Evolutionary conservation across 805 yeast species (phyloP).

Genomic region (Lipomyces sp.): DNA sequence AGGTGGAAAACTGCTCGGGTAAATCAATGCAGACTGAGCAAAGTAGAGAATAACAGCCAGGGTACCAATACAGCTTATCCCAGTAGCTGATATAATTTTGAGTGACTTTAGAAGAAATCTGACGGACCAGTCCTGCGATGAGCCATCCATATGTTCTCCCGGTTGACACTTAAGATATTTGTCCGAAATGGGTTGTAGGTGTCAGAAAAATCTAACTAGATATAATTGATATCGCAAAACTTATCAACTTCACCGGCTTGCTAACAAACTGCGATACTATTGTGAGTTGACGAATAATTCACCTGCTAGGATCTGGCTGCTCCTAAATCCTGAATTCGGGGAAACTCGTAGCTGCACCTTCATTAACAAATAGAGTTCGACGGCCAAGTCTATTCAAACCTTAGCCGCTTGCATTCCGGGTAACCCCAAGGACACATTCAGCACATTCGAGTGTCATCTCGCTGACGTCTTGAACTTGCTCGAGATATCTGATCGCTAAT

Average conservation of each 20-base stretch:
- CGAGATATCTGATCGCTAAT: neutral
- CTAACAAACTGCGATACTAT: neutral
- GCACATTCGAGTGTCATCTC: neutral
- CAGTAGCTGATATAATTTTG: conserved; percentile 34
- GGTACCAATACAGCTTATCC: conserved; percentile 32
- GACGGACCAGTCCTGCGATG: conserved; percentile 27
- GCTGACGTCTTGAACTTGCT: neutral
- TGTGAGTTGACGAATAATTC: neutral
- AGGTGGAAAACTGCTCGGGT: conserved; percentile 79
- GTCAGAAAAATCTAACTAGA: conserved; percentile 6
- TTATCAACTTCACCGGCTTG: neutral
- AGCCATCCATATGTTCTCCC: neutral
- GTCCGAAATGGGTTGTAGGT: neutral
- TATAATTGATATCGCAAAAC: neutral
- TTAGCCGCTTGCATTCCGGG: neutral
- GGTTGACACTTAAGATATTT: neutral
- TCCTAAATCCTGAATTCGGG: too few relatives aligned
- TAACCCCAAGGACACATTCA: neutral
- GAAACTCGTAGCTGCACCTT: too few relatives aligned
- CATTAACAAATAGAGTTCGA: neutral
- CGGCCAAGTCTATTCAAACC: neutral
- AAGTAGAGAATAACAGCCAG: conserved; percentile 51
- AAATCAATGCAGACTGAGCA: conserved; percentile 71
- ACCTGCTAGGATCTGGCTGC: neutral
- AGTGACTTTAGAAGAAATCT: conserved; percentile 27